Conservation (phyloP, 2,329 filamentous ascomycete genomes). For the Lithohypha guttulata region DNA sequence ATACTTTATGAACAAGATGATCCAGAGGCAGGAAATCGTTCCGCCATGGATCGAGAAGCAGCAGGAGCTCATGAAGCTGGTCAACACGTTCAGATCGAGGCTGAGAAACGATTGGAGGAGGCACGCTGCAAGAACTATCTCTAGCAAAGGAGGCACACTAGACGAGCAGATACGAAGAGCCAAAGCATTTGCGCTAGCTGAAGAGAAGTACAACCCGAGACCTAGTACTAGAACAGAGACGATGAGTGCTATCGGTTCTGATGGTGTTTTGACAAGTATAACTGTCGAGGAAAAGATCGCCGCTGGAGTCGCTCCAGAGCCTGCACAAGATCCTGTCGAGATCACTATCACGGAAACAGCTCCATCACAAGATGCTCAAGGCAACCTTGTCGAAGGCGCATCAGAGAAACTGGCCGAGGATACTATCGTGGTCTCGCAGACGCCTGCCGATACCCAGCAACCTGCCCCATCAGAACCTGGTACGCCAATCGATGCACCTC, state of each 20-base stretch:
- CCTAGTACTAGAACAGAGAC: constrained; percentile 32
- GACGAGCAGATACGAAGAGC: constrained; percentile 63
- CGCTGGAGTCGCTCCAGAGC: constrained; percentile 10
- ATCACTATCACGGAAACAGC: constrained; percentile 24
- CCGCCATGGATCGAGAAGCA: constrained; percentile 99
- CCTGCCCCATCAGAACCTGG: constrained; percentile 12
- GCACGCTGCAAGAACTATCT: constrained; percentile 68
- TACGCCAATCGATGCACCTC: constrained; percentile 12
- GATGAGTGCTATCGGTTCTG: constrained; percentile 33
- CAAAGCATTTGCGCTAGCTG: constrained; percentile 63
- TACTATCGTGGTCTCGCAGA: background rate
- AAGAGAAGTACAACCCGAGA: constrained; percentile 37
- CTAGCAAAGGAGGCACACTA: constrained; percentile 64
- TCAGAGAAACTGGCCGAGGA: background rate
- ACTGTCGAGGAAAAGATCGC: constrained; percentile 28
- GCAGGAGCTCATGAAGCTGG: constrained; percentile 66
- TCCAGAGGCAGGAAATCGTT: constrained; percentile 87
- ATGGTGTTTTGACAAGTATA: constrained; percentile 34
- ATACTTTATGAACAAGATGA: constrained; percentile 98
- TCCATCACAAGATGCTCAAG: constrained; percentile 14
- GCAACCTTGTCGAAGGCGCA: constrained; percentile 11
- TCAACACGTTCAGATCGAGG: constrained; percentile 59
- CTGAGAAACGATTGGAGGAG: constrained; percentile 74
- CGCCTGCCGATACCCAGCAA: background rate
- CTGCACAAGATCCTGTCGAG: constrained; percentile 11